A percentile compares a stretch with the other conserved stretches of the same genome.
Conservation (phyloP, 78 protist species). For the Guillardia theta region DNA sequence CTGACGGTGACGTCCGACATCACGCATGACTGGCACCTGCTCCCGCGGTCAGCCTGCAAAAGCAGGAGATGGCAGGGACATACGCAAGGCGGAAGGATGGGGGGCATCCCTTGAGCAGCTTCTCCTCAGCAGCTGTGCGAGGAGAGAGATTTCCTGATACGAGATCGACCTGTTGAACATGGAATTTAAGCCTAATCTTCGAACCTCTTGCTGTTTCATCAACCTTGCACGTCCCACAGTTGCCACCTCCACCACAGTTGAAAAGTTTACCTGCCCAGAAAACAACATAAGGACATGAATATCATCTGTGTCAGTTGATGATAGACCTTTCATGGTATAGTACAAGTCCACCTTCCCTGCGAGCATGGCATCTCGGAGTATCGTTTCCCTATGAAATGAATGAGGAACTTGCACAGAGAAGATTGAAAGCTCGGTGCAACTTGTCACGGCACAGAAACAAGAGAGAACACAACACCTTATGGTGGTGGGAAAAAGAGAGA, state of each 20-base stretch:
- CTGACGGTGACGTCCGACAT: background rate
- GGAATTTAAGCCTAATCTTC: too few relatives aligned
- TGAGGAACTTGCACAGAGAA: too few relatives aligned
- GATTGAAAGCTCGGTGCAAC: too few relatives aligned
- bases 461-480: too few relatives aligned
- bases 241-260: background rate
- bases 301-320: background rate
- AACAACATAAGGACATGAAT: background rate
- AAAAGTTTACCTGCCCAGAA: background rate
- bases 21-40: background rate
- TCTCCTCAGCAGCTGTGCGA: background rate
- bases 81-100: background rate
- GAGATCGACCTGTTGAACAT: background rate
- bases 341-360: background rate
- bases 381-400: background rate
- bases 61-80: background rate
- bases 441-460: too few relatives aligned
- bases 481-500: too few relatives aligned
- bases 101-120: background rate
- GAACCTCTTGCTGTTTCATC: too few relatives aligned
- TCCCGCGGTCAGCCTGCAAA: background rate
- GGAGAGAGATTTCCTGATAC: background rate
- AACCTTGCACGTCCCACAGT: background rate
- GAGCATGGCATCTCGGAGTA: background rate
- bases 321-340: background rate